A percentile compares a stretch with the other conserved stretches of the same genome.
Conservation (phyloP, 352 stramenopile genomes). For the Pythium vanterpoolii region DNA sequence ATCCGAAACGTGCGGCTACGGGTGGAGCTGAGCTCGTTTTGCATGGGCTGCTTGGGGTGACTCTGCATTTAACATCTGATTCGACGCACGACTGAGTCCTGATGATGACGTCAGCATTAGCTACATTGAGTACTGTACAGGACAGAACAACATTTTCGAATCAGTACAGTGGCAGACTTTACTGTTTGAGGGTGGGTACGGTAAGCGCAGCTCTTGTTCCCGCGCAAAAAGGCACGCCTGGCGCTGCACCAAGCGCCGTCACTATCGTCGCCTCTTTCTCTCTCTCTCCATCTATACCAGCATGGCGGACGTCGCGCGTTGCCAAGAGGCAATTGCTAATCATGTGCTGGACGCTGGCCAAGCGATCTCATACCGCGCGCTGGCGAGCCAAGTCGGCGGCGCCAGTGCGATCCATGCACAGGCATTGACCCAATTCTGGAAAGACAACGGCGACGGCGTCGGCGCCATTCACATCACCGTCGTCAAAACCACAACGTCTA, state of each 20-base stretch:
- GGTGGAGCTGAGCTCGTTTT: too few relatives aligned
- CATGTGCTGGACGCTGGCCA: slow-evolving; percentile 54
- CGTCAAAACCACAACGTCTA: slow-evolving; percentile 5
- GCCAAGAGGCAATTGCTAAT: slow-evolving; percentile 48
- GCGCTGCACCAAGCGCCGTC: background rate
- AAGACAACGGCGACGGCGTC: slow-evolving; percentile 32
- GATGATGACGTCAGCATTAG: slow-evolving; percentile 7
- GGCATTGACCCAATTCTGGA: slow-evolving; percentile 39
- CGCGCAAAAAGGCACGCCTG: slow-evolving; percentile 26
- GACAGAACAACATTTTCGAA: slow-evolving; percentile 1
- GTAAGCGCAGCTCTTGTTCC: slow-evolving; percentile 13
- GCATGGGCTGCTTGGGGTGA: too few relatives aligned
- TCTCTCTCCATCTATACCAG: too few relatives aligned
- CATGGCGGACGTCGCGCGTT: slow-evolving; percentile 31
- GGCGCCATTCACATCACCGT: slow-evolving; percentile 42
- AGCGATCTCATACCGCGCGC: slow-evolving; percentile 52
- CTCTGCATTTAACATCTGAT: too few relatives aligned
- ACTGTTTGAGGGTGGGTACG: too few relatives aligned
- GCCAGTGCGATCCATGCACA: slow-evolving; percentile 4
- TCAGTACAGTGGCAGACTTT: slow-evolving; percentile 14
- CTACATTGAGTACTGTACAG: background rate
- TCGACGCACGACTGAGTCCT: too few relatives aligned
- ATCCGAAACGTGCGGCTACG: too few relatives aligned
- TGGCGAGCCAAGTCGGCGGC: slow-evolving; percentile 23
- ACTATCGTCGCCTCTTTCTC: background rate